Base-by-base conservation (phyloP, 2,329 filamentous ascomycete genomes). In the Dothidotthia symphoricarpi region DNA sequence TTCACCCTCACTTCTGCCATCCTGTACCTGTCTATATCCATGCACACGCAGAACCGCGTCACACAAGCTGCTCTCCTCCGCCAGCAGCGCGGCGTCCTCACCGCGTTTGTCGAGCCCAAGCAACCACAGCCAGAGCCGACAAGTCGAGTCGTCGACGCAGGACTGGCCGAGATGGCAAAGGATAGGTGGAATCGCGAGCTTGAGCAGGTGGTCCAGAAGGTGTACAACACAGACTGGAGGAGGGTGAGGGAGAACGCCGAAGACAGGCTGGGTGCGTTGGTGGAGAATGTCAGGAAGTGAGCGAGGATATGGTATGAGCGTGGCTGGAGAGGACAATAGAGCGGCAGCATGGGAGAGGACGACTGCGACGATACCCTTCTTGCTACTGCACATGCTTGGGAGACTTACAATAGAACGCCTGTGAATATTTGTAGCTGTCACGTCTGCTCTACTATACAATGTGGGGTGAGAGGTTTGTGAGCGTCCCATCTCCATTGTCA, bases 121-220 rank as follows among this genome's bases (percentile, higher is more conserved):
- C 66, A 68, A 5, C 59, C 62, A 7, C 47, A 58, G n/a, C 65
- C 67, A 2, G 64, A 68, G 30, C 67, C 69, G 3, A 46, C 60
- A 27, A 51, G 60, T 13, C 58, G 71, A 33, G 66, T 66, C 48
- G 64, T 66, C 1, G 61, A 59, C 1, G 66, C 66, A 3, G 70
- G 72, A 8, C 30, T 74, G 10, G 59, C 54, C 4, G 73, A 75
- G 53, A 71, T 68, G 37, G 69, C 70, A 13, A 75, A 75, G 53
- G 72, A 76, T 40, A 52, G 66, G 43, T 76, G 73, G 73, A 76
- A 76, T 45, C 52, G 66, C 16, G 67, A 71, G 40, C 47, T 76
- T 5, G 72, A 73, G 57, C 59, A 58, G 13, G 59, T 66, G 17
- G 66, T 75, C 36, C 55, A 61, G 56, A 67, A 57, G 38, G 47